Evolutionary conservation across 805 yeast species (phyloP).

Genomic region (Maudiozyma serrabonitensis): DNA sequence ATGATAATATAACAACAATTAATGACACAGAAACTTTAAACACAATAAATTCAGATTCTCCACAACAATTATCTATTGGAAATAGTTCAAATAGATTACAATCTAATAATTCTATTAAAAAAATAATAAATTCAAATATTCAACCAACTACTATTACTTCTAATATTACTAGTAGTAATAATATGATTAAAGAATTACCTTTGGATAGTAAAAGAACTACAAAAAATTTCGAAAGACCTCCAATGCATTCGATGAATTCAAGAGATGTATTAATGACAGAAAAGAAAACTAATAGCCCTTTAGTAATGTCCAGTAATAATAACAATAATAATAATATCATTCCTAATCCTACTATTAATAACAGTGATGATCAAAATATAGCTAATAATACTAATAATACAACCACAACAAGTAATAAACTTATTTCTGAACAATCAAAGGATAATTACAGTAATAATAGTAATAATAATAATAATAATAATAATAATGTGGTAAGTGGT

Average conservation of each 20-base stretch:
- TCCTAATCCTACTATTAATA: not conserved
- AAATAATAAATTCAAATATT: not conserved
- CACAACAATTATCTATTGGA: no score
- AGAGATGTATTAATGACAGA: constrained; percentile 15
- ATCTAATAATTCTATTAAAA: not conserved
- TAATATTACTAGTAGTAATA: not conserved
- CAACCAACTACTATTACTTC: not conserved
- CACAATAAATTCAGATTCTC: no score
- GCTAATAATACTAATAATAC: not conserved
- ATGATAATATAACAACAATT: not conserved
- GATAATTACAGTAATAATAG: not conserved
- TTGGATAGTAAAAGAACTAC: not conserved
- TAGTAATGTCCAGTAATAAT: not conserved
- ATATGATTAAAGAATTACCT: constrained; percentile 1
- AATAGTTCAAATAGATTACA: not conserved
- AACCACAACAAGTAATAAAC: no score
- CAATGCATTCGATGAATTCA: constrained; percentile 17
- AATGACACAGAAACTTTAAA: no score
- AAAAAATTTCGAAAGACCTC: constrained; percentile 19
- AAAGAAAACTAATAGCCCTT: not conserved
- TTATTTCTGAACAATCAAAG: no score
- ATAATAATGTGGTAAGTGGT: no score
- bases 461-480: no score
- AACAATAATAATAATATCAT: not conserved
- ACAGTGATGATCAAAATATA: not conserved